A percentile compares a stretch with the other conserved stretches of the same genome.
Conservation (phyloP, 192 early-diverging fungal species). For the Mortierella hygrophila region DNA sequence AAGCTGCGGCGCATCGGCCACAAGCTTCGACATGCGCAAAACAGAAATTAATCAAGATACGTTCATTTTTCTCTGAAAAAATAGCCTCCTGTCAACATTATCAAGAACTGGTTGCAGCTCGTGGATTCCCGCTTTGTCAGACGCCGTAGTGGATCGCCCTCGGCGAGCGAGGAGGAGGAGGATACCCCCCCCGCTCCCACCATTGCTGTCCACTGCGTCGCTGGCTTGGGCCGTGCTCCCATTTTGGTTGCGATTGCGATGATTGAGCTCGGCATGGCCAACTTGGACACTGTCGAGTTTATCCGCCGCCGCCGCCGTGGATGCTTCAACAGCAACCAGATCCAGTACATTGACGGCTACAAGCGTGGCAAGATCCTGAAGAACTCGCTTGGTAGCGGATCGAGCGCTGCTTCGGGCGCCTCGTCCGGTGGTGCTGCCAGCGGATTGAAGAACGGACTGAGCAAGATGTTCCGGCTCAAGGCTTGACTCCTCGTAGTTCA, state of each 20-base stretch:
- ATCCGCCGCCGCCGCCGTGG: constrained; percentile 82
- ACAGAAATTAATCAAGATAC: not conserved
- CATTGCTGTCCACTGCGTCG: constrained; percentile 85
- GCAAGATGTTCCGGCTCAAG: constrained; percentile 59
- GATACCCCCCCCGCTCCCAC: constrained; percentile 47
- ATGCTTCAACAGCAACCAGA: constrained; percentile 85
- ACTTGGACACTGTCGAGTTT: constrained; percentile 80
- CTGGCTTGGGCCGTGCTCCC: constrained; percentile 88
- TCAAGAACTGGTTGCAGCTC: constrained; percentile 80
- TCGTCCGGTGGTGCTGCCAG: constrained; percentile 11
- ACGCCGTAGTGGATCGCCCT: constrained; percentile 36
- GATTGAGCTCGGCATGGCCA: constrained; percentile 83
- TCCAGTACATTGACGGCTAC: constrained; percentile 71
- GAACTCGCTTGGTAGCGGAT: constrained; percentile 36
- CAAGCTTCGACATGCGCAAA: not conserved
- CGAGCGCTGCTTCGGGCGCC: constrained; percentile 12
- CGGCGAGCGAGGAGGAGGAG: constrained; percentile 47
- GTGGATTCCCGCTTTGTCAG: constrained; percentile 67
- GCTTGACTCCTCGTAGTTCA: constrained; percentile 48
- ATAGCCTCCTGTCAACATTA: constrained; percentile 75
- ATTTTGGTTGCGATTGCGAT: constrained; percentile 88
- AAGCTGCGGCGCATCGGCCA: not conserved
- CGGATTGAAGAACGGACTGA: constrained; percentile 48
- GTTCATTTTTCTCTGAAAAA: not conserved
- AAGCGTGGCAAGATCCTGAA: constrained; percentile 57